These are phyloP conservation scores for Aspergillus ibericus DNA, from an alignment of 2,329 filamentous ascomycete genomes.

Conservation along the genomic window DNA sequence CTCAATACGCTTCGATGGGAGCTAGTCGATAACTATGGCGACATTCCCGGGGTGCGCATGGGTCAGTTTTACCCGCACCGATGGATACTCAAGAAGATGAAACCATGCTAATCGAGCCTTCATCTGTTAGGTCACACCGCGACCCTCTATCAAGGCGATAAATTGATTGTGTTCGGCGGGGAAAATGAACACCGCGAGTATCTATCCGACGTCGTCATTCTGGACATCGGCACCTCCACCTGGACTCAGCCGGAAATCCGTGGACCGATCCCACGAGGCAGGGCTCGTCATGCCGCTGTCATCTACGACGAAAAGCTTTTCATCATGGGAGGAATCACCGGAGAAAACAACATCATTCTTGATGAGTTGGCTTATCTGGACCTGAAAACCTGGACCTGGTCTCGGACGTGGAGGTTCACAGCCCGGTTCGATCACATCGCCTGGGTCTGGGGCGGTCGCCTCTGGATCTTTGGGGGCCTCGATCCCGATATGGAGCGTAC, in stretches of 20 bases:
- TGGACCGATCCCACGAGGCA: slow-evolving; percentile 81
- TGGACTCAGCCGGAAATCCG: slow-evolving; percentile 91
- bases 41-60: slow-evolving; percentile 96
- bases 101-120: neutral
- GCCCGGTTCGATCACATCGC: slow-evolving; percentile 92
- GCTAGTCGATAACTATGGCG: slow-evolving; percentile 95
- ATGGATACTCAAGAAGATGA: neutral
- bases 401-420: slow-evolving; percentile 91
- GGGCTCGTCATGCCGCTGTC: slow-evolving; percentile 89
- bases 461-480: slow-evolving; percentile 96
- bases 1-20: slow-evolving; percentile 88
- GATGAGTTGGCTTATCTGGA: slow-evolving; percentile 97
- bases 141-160: slow-evolving; percentile 88
- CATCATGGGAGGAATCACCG: slow-evolving; percentile 92
- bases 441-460: slow-evolving; percentile 86
- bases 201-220: slow-evolving; percentile 91
- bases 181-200: slow-evolving; percentile 98
- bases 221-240: slow-evolving; percentile 89
- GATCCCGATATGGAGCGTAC: slow-evolving; percentile 97
- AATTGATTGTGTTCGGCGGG: slow-evolving; percentile 94
- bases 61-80: slow-evolving; percentile 56
- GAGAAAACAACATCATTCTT: slow-evolving; percentile 85
- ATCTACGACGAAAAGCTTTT: slow-evolving; percentile 96
- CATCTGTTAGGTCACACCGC: slow-evolving; percentile 75
- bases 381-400: slow-evolving; percentile 97